Percentiles rank a stretch among this genome's conserved stretches.
phyloP scores from a whole-genome alignment of 1,284 basidiomycete genomes.

The Cutaneotrichosporon sp. region DNA sequence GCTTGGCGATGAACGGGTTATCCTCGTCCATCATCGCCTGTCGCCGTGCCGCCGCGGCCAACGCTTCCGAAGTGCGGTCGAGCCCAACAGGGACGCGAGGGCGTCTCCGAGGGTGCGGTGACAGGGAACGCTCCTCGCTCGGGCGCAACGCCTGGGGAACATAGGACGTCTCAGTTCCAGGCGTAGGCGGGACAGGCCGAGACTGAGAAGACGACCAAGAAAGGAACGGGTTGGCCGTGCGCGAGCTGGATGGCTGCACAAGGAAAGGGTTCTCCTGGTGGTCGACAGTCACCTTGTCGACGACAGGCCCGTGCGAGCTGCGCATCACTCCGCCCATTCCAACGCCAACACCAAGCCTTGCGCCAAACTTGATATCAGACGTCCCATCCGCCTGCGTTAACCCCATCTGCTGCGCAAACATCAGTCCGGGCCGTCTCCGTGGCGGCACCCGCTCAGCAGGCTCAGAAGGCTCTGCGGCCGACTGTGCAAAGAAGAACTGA shows the following conservation, averaged over 20 bases:
- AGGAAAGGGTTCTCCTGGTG: constrained; percentile 41
- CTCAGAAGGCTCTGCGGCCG: constrained; percentile 4
- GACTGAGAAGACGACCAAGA: background rate
- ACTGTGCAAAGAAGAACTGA: constrained; percentile 38
- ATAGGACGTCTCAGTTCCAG: constrained; percentile 23
- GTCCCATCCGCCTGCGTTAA: constrained; percentile 17
- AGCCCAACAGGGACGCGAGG: background rate
- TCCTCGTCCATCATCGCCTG: constrained; percentile 36
- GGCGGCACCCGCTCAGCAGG: constrained; percentile 18
- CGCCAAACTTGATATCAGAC: constrained; percentile 22
- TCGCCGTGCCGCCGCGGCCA: background rate
- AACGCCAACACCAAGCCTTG: constrained; percentile 38
- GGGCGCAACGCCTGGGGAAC: constrained; percentile 20
- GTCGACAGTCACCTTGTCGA: constrained; percentile 37
- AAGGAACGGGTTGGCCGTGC: background rate
- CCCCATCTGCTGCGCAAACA: constrained; percentile 51
- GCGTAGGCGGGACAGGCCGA: constrained; percentile 8
- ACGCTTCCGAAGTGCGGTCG: background rate
- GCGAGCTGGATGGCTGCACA: background rate
- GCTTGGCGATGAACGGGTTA: constrained; percentile 45
- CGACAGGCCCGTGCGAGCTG: constrained; percentile 29
- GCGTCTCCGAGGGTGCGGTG: constrained; percentile 13
- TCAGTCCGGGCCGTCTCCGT: constrained; percentile 42
- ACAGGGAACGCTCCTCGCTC: constrained; percentile 21
- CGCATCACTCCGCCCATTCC: constrained; percentile 44